Evolutionary conservation across 306 rosid genomes (phyloP), one percentile per base, ranked within the genome.

Genomic region (Prosopis cineraria): DNA sequence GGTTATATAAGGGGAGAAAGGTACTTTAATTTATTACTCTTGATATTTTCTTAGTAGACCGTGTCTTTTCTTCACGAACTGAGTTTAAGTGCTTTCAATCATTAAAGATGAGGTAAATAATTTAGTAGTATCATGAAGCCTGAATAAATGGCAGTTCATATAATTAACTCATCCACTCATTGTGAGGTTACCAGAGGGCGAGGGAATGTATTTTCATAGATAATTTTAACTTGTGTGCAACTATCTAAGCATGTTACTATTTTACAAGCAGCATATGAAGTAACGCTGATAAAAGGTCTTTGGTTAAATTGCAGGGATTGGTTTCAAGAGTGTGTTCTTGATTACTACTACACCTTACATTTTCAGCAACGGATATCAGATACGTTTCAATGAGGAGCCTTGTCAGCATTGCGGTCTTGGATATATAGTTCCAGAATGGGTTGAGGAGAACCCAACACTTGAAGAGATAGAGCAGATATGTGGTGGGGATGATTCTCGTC

Each of bases 1-100:
- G 97, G 95, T 27, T 93, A 89, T 84, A 93, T 93, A 6, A n/a
- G 98, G 98, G 30, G 98, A 93, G 74, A 93, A 93, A 89, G 97
- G 97, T 91, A 77, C 62, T 4, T 24, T n/a, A n/a, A n/a, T n/a
- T n/a, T 36, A 2, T 52, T 27, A 27, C 50, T 48, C 76, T 37
- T 12, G 48, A 41, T 25, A 48, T 72, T 30, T 66, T 43, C 30
- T 55, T 24, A 22, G 16, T 4, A 8, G 11, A 44, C 31, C 20
- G 16, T 12, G 45, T 63, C 16, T 19, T 63, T 33, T 8, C 29
- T 20, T 0, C 55, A 74, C 20, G 7, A 27, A 45, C 13, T 3
- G 0, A 14, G 36, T 6, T 37, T 40, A 10, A 72, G 22, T 65
- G 59, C 77, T 27, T 73, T 29, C 30, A 45, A 66, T 31, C 31